Conservation (phyloP, 768 basidiomycete genomes). For the Lentinula boryana region DNA sequence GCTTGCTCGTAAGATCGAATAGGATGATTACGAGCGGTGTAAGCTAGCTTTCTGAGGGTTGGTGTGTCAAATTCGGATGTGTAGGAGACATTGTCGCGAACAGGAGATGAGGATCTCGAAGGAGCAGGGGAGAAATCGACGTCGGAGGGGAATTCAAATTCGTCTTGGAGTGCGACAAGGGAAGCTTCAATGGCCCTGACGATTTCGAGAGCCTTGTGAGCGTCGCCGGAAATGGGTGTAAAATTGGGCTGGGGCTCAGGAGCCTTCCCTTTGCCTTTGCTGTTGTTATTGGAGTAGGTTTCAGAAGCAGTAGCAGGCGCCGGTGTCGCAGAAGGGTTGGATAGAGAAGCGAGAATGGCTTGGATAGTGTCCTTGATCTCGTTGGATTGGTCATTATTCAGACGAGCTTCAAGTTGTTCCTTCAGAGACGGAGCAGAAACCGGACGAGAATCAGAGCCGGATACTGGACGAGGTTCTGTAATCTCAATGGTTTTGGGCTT, state of each 20-base stretch:
- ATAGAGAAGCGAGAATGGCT: conserved; percentile 30
- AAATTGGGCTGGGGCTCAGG: neutral
- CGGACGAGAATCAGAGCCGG: neutral
- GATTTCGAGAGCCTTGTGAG: conserved; percentile 28
- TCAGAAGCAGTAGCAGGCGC: neutral
- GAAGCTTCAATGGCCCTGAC: conserved; percentile 36
- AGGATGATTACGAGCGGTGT: conserved; percentile 51
- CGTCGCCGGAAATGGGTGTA: conserved; percentile 7
- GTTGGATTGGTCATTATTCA: conserved; percentile 20
- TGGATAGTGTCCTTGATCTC: conserved; percentile 36
- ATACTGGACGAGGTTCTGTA: neutral
- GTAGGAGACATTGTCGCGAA: conserved; percentile 11
- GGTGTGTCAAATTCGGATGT: conserved; percentile 12
- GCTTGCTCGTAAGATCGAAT: conserved; percentile 59
- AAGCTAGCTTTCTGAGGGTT: conserved; percentile 39
- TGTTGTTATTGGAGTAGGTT: conserved; percentile 5
- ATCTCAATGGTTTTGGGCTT: neutral
- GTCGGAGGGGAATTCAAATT: conserved; percentile 32
- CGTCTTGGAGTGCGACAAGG: conserved; percentile 29
- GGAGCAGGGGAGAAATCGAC: conserved; percentile 35
- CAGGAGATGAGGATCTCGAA: conserved; percentile 23
- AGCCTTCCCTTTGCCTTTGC: conserved; percentile 35
- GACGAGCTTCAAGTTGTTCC: conserved; percentile 25
- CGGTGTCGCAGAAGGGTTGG: conserved; percentile 10
- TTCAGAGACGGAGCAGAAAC: conserved; percentile 13